Evolutionary conservation across 768 basidiomycete genomes (phyloP).

Genomic region (Phylloporus arenicola): DNA sequence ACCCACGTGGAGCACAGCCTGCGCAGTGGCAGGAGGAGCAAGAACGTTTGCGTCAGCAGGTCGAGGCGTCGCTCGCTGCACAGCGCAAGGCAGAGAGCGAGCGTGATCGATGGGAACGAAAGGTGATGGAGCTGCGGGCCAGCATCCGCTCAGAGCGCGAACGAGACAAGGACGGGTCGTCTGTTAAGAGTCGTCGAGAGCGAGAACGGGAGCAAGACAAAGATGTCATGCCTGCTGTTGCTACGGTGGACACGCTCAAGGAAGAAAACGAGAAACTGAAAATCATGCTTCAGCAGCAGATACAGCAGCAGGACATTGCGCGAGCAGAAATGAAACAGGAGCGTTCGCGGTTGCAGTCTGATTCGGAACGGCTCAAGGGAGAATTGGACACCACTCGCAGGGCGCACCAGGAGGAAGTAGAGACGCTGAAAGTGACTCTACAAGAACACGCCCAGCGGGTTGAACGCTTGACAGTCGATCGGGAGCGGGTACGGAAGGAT

Average conservation of each 20-base stretch:
- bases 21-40: conserved; percentile 9
- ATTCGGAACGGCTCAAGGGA: conserved; percentile 10
- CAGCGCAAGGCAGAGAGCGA: conserved; percentile 17
- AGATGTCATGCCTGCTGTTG: not conserved
- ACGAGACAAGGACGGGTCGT: conserved; percentile 14
- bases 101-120: conserved; percentile 20
- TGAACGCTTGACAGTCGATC: conserved; percentile 18
- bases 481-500: conserved; percentile 23
- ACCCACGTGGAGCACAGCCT: not conserved
- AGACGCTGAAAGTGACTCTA: conserved; percentile 12
- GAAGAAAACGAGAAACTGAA: conserved; percentile 25
- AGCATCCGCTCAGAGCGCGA: conserved; percentile 9
- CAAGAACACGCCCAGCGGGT: conserved; percentile 18
- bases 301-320: conserved; percentile 7
- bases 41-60: conserved; percentile 7
- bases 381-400: conserved; percentile 8
- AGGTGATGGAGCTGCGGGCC: conserved; percentile 15
- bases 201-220: conserved; percentile 16
- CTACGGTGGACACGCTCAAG: conserved; percentile 8
- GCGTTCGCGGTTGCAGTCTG: conserved; percentile 7
- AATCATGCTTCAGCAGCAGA: conserved; percentile 13
- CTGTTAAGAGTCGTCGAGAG: conserved; percentile 12
- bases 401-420: conserved; percentile 11
- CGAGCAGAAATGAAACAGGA: conserved; percentile 12
- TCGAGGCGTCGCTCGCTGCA: conserved; percentile 10